Conservation (phyloP, 495 filamentous ascomycete genomes). For the Lepraria neglecta region DNA sequence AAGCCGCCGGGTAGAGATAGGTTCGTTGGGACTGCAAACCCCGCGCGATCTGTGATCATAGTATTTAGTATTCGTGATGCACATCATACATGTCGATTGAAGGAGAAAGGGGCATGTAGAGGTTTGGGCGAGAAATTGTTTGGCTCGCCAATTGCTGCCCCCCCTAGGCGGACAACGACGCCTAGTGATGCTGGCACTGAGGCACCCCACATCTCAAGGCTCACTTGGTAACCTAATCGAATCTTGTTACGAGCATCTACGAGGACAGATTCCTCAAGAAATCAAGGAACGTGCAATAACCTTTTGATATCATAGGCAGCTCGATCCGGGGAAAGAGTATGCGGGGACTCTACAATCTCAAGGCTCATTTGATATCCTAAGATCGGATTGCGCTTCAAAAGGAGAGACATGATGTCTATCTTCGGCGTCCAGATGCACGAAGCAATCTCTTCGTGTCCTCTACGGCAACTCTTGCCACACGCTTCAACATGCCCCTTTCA, state of each 20-base stretch:
- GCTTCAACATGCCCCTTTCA: constrained; percentile 70
- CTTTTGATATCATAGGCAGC: too few relatives aligned
- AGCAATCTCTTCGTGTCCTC: constrained; percentile 34
- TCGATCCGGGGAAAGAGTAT: too few relatives aligned
- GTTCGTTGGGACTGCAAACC: neutral
- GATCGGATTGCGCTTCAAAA: neutral
- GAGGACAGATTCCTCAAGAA: neutral
- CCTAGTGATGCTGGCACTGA: neutral
- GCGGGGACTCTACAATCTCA: too few relatives aligned
- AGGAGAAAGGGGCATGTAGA: neutral
- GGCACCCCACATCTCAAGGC: neutral
- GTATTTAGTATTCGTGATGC: neutral
- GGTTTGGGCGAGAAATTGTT: neutral
- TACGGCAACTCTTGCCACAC: constrained; percentile 71
- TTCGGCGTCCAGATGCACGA: constrained; percentile 1
- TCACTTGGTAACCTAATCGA: neutral
- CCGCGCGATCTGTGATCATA: neutral
- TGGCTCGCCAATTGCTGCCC: constrained; percentile 18
- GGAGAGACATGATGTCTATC: neutral
- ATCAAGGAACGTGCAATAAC: too few relatives aligned
- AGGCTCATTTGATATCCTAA: neutral
- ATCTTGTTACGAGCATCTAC: neutral
- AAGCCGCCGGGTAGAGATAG: constrained; percentile 14
- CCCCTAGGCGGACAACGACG: neutral
- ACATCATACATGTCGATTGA: neutral